Conservation (phyloP, 805 yeast species). For the Suhomyces emberorum region DNA sequence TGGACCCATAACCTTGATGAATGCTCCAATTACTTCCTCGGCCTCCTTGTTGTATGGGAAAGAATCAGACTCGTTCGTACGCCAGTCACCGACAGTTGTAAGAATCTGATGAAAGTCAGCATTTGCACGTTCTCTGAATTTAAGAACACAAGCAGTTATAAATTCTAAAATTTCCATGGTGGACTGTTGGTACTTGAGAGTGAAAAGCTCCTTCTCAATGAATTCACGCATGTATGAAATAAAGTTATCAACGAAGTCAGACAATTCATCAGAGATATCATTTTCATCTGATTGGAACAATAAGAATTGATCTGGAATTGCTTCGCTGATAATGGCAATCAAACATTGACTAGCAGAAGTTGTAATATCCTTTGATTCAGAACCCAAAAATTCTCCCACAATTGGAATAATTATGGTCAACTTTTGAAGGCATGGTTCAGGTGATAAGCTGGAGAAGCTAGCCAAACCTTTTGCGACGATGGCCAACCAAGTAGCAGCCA, state of each 20-base stretch:
- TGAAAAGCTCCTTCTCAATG: constrained; percentile 54
- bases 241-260: constrained; percentile 54
- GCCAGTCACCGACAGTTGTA: constrained; percentile 77
- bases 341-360: constrained; percentile 83
- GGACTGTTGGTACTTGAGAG: constrained; percentile 73
- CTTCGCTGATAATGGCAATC: constrained; percentile 69
- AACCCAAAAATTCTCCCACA: constrained; percentile 61
- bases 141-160: constrained; percentile 57
- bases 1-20: constrained; percentile 82
- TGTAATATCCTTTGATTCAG: constrained; percentile 63
- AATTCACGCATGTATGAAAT: constrained; percentile 51
- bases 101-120: constrained; percentile 69
- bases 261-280: constrained; percentile 45
- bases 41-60: constrained; percentile 70
- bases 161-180: constrained; percentile 72
- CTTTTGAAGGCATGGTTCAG: constrained; percentile 47
- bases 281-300: constrained; percentile 45
- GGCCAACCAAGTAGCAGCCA: constrained; percentile 94
- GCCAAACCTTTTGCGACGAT: constrained; percentile 80
- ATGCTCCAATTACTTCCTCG: constrained; percentile 76
- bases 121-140: constrained; percentile 61
- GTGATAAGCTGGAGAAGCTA: constrained; percentile 32
- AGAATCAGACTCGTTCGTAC: constrained; percentile 70
- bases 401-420: constrained; percentile 48
- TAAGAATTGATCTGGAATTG: constrained; percentile 58